Percentiles rank a stretch among this genome's conserved stretches.
These are phyloP conservation scores for Fistulina hepatica DNA, from an alignment of 1,284 basidiomycete genomes.

Conservation along the genomic window DNA sequence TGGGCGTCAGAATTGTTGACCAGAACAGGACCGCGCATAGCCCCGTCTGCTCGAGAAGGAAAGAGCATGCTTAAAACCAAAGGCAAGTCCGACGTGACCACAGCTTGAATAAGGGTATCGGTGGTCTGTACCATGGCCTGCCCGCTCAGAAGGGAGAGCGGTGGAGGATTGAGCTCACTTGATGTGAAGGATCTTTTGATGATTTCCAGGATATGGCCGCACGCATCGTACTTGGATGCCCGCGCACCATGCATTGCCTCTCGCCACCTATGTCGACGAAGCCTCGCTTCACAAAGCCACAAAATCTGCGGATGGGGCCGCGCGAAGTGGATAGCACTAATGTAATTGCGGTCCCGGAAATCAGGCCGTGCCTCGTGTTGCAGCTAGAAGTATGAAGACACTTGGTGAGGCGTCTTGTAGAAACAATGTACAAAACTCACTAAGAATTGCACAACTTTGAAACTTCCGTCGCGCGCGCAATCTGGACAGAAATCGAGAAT, in stretches of 20 bases:
- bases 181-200: constrained; percentile 2
- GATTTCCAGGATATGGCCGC: constrained; percentile 10
- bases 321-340: constrained; percentile 58
- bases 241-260: constrained; percentile 20
- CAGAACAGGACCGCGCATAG: constrained; percentile 35
- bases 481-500: constrained; percentile 31
- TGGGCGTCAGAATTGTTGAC: constrained; percentile 52
- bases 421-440: constrained; percentile 28
- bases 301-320: constrained; percentile 47
- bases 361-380: constrained; percentile 60
- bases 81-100: constrained; percentile 36
- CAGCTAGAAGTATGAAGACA: constrained; percentile 32
- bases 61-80: constrained; percentile 48
- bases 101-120: constrained; percentile 40
- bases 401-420: constrained; percentile 2
- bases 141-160: constrained; percentile 27
- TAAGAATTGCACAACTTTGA: constrained; percentile 49
- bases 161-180: constrained; percentile 21
- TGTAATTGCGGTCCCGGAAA: constrained; percentile 54
- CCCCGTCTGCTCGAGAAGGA: constrained; percentile 29
- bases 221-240: constrained; percentile 33
- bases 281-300: constrained; percentile 55
- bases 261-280: constrained; percentile 47
- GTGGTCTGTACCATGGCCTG: constrained; percentile 30
- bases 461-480: constrained; percentile 57